A percentile compares a stretch with the other conserved stretches of the same genome.
Evolutionary conservation across 1,139 yeast genomes (phyloP).

Genomic region (Yamadazyma oceani): DNA sequence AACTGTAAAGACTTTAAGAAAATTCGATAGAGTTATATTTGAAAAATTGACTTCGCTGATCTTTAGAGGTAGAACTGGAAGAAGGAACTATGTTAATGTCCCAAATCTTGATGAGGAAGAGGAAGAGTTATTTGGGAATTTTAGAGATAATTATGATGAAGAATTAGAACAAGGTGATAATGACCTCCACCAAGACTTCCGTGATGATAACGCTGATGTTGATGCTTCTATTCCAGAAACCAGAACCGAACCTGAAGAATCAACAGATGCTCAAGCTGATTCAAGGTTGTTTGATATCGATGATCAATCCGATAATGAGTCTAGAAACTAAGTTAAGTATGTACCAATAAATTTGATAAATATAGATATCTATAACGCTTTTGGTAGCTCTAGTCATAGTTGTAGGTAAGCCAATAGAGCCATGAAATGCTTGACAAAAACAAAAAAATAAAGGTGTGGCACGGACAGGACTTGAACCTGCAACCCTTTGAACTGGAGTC

Average conservation of each 20-base stretch:
- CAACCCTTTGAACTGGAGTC: constrained; percentile 33
- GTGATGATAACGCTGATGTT: constrained; percentile 14
- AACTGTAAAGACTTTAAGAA: constrained; percentile 35
- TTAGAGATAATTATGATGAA: constrained; percentile 48
- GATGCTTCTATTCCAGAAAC: constrained; percentile 3
- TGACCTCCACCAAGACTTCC: constrained; percentile 17
- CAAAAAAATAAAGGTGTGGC: constrained; percentile 18
- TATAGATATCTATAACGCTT: background rate
- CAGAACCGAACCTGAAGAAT: constrained; percentile 14
- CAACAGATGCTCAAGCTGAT: constrained; percentile 22
- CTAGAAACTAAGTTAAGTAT: constrained; percentile 1
- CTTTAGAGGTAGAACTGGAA: constrained; percentile 42
- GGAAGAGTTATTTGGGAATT: constrained; percentile 51
- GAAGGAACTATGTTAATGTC: constrained; percentile 44
- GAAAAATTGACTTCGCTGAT: constrained; percentile 36
- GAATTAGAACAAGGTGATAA: constrained; percentile 39
- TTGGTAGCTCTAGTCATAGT: too few species aligned
- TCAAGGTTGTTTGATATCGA: constrained; percentile 40
- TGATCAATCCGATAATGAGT: constrained; percentile 35
- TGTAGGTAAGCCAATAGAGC: too few species aligned
- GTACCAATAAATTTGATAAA: background rate
- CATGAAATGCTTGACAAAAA: too few species aligned
- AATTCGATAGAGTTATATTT: constrained; percentile 35
- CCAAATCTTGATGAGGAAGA: constrained; percentile 49
- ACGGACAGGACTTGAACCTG: constrained; percentile 36